A percentile compares a stretch with the other conserved stretches of the same genome.
Evolutionary conservation across 2,329 filamentous ascomycete genomes (phyloP).

Genomic region (Penicillium sp.): DNA sequence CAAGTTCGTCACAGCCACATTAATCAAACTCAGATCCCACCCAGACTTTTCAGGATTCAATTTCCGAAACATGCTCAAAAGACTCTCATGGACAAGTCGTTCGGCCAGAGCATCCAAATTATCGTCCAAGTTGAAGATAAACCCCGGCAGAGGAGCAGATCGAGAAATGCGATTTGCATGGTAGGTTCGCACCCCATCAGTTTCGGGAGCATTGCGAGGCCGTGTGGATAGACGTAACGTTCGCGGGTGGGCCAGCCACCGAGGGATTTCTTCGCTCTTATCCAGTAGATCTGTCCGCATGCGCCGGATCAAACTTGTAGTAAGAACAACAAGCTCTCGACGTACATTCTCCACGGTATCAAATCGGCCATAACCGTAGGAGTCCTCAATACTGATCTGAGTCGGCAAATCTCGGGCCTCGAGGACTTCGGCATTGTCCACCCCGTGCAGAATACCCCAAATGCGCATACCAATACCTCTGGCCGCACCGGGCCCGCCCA

Average conservation of each 20-base stretch:
- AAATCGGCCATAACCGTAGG: slow-evolving; percentile 71
- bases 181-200: slow-evolving; percentile 56
- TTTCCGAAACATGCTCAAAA: slow-evolving; percentile 72
- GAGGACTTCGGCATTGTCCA: slow-evolving; percentile 73
- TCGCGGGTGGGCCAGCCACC: slow-evolving; percentile 78
- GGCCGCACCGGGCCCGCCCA: slow-evolving; percentile 69
- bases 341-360: slow-evolving; percentile 63
- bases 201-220: slow-evolving; percentile 54
- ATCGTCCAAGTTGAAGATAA: slow-evolving; percentile 66
- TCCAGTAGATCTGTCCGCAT: slow-evolving; percentile 76
- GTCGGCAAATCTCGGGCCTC: slow-evolving; percentile 70
- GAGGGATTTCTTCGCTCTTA: slow-evolving; percentile 42
- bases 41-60: slow-evolving; percentile 67
- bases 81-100: slow-evolving; percentile 65
- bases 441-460: slow-evolving; percentile 78
- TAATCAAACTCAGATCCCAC: slow-evolving; percentile 82
- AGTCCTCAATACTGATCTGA: slow-evolving; percentile 95
- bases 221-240: slow-evolving; percentile 80
- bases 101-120: slow-evolving; percentile 62
- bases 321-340: slow-evolving; percentile 68
- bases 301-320: slow-evolving; percentile 69
- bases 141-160: slow-evolving; percentile 70
- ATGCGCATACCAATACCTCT: slow-evolving; percentile 70
- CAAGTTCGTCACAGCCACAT: slow-evolving; percentile 88
- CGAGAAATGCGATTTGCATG: slow-evolving; percentile 71